phyloP scores from a whole-genome alignment of 2,329 filamentous ascomycete genomes.

The Periconia digitata region DNA sequence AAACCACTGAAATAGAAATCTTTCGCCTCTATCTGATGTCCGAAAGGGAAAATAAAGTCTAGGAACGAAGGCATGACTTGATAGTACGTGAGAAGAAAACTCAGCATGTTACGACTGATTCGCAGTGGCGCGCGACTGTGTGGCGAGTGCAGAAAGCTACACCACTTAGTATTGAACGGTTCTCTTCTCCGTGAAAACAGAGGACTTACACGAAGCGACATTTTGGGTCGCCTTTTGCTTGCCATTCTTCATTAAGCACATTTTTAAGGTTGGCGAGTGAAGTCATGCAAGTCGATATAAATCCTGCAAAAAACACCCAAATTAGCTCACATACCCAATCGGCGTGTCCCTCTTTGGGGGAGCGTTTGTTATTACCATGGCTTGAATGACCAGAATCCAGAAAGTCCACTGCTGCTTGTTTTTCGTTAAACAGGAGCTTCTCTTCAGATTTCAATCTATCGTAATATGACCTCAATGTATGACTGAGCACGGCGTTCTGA shows the following conservation, averaged over 20 bases:
- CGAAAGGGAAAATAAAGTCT: constrained; percentile 45
- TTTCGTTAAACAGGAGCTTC: constrained; percentile 9
- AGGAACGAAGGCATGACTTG: constrained; percentile 41
- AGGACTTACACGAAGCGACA: constrained; percentile 19
- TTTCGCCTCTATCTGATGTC: constrained; percentile 26
- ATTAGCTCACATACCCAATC: background rate
- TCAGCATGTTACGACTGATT: constrained; percentile 20
- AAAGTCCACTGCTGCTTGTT: constrained; percentile 12
- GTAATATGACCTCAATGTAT: constrained; percentile 8
- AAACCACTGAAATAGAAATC: constrained; percentile 45
- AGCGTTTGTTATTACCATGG: background rate
- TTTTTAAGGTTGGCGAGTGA: constrained; percentile 7
- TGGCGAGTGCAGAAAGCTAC: constrained; percentile 19
- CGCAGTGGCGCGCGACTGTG: constrained; percentile 17
- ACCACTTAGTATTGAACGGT: constrained; percentile 1
- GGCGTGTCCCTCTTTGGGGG: background rate
- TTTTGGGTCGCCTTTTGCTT: constrained; percentile 11
- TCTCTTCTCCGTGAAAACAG: no score
- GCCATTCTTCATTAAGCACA: constrained; percentile 7
- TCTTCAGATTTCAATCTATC: constrained; percentile 5
- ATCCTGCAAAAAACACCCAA: background rate
- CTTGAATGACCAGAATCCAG: constrained; percentile 5
- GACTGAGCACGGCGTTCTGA: constrained; percentile 1
- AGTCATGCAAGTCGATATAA: constrained; percentile 3
- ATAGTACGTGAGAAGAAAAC: constrained; percentile 25